A percentile compares a stretch with the other conserved stretches of the same genome.
These are phyloP conservation scores for Bipolaris sorokiniana DNA, from an alignment of 2,329 filamentous ascomycete genomes.

Conservation along the genomic window DNA sequence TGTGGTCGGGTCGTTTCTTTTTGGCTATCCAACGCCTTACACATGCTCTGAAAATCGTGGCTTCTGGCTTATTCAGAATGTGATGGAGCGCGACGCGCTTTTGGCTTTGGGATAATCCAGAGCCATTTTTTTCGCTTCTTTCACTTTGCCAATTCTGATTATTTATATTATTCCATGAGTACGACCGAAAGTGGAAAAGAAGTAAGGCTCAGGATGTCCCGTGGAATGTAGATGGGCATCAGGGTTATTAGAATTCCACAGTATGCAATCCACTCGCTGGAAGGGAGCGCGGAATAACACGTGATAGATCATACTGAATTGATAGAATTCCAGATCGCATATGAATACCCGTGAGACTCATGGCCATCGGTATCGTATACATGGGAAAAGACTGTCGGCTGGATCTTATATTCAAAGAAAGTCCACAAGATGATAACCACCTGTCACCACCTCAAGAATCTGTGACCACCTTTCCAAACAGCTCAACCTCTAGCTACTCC, in stretches of 20 bases:
- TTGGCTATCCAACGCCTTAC: not conserved
- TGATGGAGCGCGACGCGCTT: not conserved
- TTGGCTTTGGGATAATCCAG: not conserved
- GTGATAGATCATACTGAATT: too few species aligned
- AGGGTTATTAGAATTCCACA: too few species aligned
- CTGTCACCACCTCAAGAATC: not conserved
- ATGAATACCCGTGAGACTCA: too few species aligned
- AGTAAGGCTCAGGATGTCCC: too few species aligned
- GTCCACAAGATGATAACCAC: not conserved
- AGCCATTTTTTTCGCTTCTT: not conserved
- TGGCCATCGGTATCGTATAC: too few species aligned
- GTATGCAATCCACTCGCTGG: too few species aligned
- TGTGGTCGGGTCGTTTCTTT: not conserved
- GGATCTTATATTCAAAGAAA: not conserved
- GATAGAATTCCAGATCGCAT: too few species aligned
- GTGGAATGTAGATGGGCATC: too few species aligned
- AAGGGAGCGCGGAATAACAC: too few species aligned
- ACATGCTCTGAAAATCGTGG: too few species aligned
- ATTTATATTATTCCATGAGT: not conserved
- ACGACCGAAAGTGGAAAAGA: not conserved
- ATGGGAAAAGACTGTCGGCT: too few species aligned
- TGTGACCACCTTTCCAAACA: not conserved
- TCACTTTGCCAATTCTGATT: not conserved
- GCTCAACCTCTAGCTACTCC: accelerated
- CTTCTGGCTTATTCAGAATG: too few species aligned